Conservation (phyloP, 1,284 basidiomycete species). For the Austroboletus niveus region DNA sequence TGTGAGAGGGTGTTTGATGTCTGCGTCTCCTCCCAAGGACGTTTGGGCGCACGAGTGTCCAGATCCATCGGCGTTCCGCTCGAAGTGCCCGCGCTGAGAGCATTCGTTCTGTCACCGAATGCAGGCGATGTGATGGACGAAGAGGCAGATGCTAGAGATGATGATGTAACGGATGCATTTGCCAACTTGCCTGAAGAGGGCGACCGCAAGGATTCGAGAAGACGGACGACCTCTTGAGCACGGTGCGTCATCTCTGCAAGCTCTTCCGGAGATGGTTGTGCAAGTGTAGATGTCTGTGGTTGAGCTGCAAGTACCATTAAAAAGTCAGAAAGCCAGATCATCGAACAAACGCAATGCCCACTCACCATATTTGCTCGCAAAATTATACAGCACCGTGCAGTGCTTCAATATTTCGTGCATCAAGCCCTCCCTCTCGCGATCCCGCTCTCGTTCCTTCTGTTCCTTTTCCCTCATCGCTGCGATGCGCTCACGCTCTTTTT, state of each 20-base stretch:
- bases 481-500: conserved; percentile 24
- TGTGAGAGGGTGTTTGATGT: conserved; percentile 14
- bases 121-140: conserved; percentile 15
- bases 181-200: conserved; percentile 21
- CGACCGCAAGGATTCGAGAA: conserved; percentile 61
- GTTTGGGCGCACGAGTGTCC: conserved; percentile 56
- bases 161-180: conserved; percentile 5
- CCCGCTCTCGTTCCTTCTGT: conserved; percentile 11
- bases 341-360: background rate
- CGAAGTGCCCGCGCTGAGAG: conserved; percentile 20
- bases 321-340: background rate
- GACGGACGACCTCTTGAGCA: conserved; percentile 59
- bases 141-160: conserved; percentile 12
- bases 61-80: conserved; percentile 22
- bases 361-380: conserved; percentile 66
- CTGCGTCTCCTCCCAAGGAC: conserved; percentile 69
- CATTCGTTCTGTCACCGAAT: conserved; percentile 21
- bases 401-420: conserved; percentile 54
- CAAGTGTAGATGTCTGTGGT: conserved; percentile 43
- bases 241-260: conserved; percentile 64
- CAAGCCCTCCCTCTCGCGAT: conserved; percentile 29
- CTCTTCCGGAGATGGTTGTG: conserved; percentile 53
- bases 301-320: conserved; percentile 37
- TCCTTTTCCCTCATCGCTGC: conserved; percentile 20
- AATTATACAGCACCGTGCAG: conserved; percentile 57